phyloP scores from a whole-genome alignment of 2,329 filamentous ascomycete species.

The Exophiala spinifera region DNA sequence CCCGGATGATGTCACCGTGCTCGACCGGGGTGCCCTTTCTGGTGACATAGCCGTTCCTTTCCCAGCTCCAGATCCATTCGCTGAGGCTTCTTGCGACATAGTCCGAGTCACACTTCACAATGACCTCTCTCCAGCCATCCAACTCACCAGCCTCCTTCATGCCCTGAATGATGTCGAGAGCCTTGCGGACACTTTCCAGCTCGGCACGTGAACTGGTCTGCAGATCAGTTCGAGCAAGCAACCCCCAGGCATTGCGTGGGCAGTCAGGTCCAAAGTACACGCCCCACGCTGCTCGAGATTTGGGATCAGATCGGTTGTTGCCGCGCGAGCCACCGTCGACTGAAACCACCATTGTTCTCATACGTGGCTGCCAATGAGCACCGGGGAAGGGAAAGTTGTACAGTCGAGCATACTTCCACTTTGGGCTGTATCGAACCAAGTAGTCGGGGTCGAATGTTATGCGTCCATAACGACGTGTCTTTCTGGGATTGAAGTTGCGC shows the following conservation, averaged over 20 bases:
- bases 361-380: slow-evolving; percentile 22
- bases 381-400: slow-evolving; percentile 24
- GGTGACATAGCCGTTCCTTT: slow-evolving; percentile 46
- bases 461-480: slow-evolving; percentile 24
- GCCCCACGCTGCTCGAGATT: slow-evolving; percentile 20
- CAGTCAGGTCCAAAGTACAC: slow-evolving; percentile 27
- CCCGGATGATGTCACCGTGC: slow-evolving; percentile 55
- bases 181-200: slow-evolving; percentile 54
- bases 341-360: slow-evolving; percentile 24
- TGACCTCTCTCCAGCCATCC: slow-evolving; percentile 39
- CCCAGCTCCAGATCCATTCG: slow-evolving; percentile 44
- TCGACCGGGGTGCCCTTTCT: slow-evolving; percentile 37
- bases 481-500: slow-evolving; percentile 26
- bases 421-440: slow-evolving; percentile 27
- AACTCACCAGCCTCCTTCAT: slow-evolving; percentile 21
- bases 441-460: slow-evolving; percentile 23
- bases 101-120: slow-evolving; percentile 55
- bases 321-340: slow-evolving; percentile 24
- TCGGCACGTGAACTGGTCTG: slow-evolving; percentile 56
- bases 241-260: slow-evolving; percentile 18
- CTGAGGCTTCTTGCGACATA: slow-evolving; percentile 51
- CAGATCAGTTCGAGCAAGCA: slow-evolving; percentile 11
- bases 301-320: slow-evolving; percentile 19
- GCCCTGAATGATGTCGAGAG: slow-evolving; percentile 33
- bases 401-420: slow-evolving; percentile 22